Base-by-base conservation (phyloP, 192 early-diverging fungal species). In the Nowakowskiella sp. region DNA sequence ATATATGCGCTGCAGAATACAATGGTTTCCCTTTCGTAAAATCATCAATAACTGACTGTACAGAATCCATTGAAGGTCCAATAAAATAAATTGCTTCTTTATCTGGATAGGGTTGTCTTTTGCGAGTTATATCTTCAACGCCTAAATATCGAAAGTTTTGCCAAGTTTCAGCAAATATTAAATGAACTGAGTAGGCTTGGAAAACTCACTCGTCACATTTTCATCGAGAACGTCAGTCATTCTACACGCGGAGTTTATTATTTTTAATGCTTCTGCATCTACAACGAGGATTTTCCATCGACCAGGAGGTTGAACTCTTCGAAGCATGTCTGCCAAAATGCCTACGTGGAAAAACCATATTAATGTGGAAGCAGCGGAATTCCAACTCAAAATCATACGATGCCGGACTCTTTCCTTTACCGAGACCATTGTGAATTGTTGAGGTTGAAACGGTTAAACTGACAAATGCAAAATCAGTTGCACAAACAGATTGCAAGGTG, bases 281-380 rank as follows among this genome's bases (percentile, higher is more conserved):
- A 65, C 64, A 3, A 65, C 63, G 23, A 65, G 22, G 6, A 64
- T 13, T 42, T 65, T 65, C 63, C 63, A 65, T 34, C 52, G 43
- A 3, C 65, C 63, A 6, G 50, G 51, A 4, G 63, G 63, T 7
- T 64, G 68, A 28, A 85, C 62, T 0, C 85, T 71, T 60, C 77
- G 72, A 54, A 92, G 83, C 73, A 85, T 85, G 46, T 90, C 87
- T 44, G 84, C 60, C 33, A 74, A 44, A 42, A 75, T 64, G 44
- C 62, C 67, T 69, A 42, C 4, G n/a, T n/a, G n/a, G n/a, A n/a
- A n/a, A n/a, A n/a, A n/a, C n/a, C n/a, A n/a, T n/a, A n/a, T n/a
- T n/a, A n/a, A n/a, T n/a, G n/a, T n/a, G n/a, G n/a, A n/a, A n/a
- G n/a, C n/a, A n/a, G n/a, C n/a, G n/a, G n/a, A n/a, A n/a, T n/a